Evolutionary conservation across 306 rosid species (phyloP), one percentile per base, ranked within the genome.

Genomic region (Lupinus albus): DNA sequence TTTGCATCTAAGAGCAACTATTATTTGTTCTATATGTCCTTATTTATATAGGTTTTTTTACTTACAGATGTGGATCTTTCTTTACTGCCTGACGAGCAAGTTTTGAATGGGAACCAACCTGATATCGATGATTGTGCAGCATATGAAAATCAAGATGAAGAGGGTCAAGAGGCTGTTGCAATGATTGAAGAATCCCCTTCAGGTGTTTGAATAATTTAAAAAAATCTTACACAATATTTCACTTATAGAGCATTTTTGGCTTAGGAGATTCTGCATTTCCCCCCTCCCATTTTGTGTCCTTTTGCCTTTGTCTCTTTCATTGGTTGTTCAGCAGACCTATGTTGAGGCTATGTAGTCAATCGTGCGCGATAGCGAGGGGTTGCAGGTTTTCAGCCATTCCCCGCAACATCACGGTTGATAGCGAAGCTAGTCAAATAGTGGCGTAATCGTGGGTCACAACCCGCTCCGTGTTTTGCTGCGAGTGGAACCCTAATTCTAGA

Each of bases 171-270:
- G 61, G 75, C 80, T 21, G 91, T 76, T 79, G 96, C 87, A 3
- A 88, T 91, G 96, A 78, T 83, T 70, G 97, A 94, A 80, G 97
- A 94, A 67, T 65, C 73, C 8, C 88, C 81, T 75, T 84, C 96
- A 47, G 99, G 99, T 94, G 76, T 51, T 6, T 59, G 13, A 61
- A 58, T 57, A 5, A 44, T 20, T 39, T 48, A 13, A 18, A 41
- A 25, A 25, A 15, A 44, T 71, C 41, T 73, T 44, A 8, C 42
- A 8, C 41, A 1, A 14, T 55, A 59, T 32, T 17, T 48, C 13
- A 2, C 36, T 77, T n/a, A 35, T 38, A 16, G 13, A 7, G 57
- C 10, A 11, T 2, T 45, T 42, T 9, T 35, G 3, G 28, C 8
- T 8, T 32, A 44, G 54, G 59, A 58, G 35, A 51, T 66, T 42